Evolutionary conservation across 305 asterid species (phyloP).

Genomic region (Fraxinus angustifolia): DNA sequence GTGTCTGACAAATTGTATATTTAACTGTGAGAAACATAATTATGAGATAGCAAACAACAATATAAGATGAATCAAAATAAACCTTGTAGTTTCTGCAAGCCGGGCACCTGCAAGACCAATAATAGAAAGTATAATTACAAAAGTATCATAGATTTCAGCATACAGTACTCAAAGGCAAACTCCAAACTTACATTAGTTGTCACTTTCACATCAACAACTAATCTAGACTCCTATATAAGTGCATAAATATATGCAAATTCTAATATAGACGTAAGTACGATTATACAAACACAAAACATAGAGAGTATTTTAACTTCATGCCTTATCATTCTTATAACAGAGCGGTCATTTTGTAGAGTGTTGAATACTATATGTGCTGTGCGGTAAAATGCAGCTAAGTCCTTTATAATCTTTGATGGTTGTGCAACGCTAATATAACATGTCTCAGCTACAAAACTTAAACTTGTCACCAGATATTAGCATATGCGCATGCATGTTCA

Average conservation of each 20-base stretch:
- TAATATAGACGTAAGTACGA: background rate
- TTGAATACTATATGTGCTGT: background rate
- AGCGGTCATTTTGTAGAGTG: background rate
- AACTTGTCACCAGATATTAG: background rate
- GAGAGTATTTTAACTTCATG: background rate
- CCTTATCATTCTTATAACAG: background rate
- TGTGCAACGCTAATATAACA: background rate
- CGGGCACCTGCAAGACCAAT: conserved; percentile 68
- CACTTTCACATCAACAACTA: background rate
- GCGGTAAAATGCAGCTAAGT: background rate
- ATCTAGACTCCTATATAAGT: background rate
- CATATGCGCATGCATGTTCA: background rate
- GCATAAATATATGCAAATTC: background rate
- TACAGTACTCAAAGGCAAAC: conserved; percentile 12
- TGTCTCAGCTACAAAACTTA: background rate
- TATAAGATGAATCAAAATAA: conserved; percentile 18
- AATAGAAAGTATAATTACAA: conserved; percentile 5
- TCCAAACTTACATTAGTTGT: conserved; percentile 4
- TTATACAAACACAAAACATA: background rate
- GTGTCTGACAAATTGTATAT: conserved; percentile 52
- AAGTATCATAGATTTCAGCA: background rate
- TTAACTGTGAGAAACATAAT: conserved; percentile 26
- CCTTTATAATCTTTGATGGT: background rate
- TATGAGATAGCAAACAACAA: conserved; percentile 3
- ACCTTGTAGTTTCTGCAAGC: conserved; percentile 91